Evolutionary conservation across 2,329 filamentous ascomycete species (phyloP), one percentile per base, ranked within the genome.

Genomic region (Trichoderma koningiopsis): DNA sequence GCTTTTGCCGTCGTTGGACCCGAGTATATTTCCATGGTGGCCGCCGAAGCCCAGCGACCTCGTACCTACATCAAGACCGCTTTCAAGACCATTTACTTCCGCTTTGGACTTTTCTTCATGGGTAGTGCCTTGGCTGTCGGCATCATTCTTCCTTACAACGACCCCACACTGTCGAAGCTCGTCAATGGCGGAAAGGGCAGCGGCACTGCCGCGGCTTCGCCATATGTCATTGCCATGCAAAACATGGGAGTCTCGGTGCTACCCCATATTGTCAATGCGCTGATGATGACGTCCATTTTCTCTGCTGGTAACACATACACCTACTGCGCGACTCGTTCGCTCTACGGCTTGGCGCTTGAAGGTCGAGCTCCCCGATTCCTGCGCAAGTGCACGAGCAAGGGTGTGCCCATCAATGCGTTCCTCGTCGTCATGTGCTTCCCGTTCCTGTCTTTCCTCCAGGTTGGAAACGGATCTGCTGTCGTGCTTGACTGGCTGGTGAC

Each of bases 1-100:
- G 82, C 83, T 68, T 91, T 90, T 76, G 87, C 86, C 19, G 84
- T 91, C 66, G 87, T 88, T 31, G 90, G 90, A 0, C 89, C 89
- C 2, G 90, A 92, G 73, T 91, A 91, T 73, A 86, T 92, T 53
- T 84, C 85, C 37, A 89, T 88, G 74, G 92, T 91, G 0, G 89
- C 92, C 16, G 91, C 90, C 58, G 90, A 92, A 77, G 85, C 89
- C 2, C 83, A 90, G 74, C 87, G 89, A 71, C 90, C 90, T 0
- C 85, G 89, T 5, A 81, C 79, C 13, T 86, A 87, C 59, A 86
- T 94, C 78, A 90, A 90, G 37, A 85, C 84, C 58, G 91, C 91
- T 1, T 93, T 88, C 81, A 92, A 92, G 74, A 89, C 88, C 0
- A 89, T 92, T 7, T 92, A 92, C 79, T 91, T 89, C 77, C 88